Evolutionary conservation across 768 basidiomycete genomes (phyloP).

Genomic region (Mycena leptocephala): DNA sequence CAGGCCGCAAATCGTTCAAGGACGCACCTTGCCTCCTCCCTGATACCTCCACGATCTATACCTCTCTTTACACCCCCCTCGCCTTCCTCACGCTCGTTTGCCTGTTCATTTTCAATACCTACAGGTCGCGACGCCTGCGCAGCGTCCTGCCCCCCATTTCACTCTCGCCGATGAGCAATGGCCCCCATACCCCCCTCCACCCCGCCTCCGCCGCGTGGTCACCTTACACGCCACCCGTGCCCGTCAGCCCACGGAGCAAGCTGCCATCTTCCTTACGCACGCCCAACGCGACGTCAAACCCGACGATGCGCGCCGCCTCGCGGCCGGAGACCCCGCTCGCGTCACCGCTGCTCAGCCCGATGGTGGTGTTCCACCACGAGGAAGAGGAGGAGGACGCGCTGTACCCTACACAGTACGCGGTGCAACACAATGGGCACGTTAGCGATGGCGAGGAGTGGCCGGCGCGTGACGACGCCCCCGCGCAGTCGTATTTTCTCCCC

Average conservation of each 20-base stretch:
- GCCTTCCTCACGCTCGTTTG: constrained; percentile 67
- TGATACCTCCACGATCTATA: constrained; percentile 74
- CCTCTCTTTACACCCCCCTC: constrained; percentile 75
- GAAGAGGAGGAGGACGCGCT: constrained; percentile 67
- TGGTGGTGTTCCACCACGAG: constrained; percentile 42
- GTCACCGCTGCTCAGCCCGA: constrained; percentile 52
- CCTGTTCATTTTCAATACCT: constrained; percentile 63
- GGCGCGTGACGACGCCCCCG: constrained; percentile 50
- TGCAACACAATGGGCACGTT: constrained; percentile 53
- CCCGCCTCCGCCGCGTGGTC: constrained; percentile 59
- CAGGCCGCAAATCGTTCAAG: constrained; percentile 61
- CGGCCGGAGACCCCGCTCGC: constrained; percentile 59
- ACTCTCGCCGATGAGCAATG: constrained; percentile 49
- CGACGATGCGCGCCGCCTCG: constrained; percentile 61
- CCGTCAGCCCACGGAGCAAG: constrained; percentile 56
- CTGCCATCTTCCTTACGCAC: constrained; percentile 60
- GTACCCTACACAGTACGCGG: constrained; percentile 66
- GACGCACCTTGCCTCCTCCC: constrained; percentile 88
- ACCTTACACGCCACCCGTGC: constrained; percentile 53
- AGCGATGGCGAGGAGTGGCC: constrained; percentile 53
- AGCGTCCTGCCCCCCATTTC: constrained; percentile 46
- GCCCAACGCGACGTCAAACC: constrained; percentile 50
- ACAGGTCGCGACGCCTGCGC: constrained; percentile 42
- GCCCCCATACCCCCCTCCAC: constrained; percentile 41
- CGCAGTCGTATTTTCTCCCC: constrained; percentile 55